Evolutionary conservation across 2,329 filamentous ascomycete species (phyloP), one percentile per base, ranked within the genome.

Genomic region (Arthrobotrys sinensis): DNA sequence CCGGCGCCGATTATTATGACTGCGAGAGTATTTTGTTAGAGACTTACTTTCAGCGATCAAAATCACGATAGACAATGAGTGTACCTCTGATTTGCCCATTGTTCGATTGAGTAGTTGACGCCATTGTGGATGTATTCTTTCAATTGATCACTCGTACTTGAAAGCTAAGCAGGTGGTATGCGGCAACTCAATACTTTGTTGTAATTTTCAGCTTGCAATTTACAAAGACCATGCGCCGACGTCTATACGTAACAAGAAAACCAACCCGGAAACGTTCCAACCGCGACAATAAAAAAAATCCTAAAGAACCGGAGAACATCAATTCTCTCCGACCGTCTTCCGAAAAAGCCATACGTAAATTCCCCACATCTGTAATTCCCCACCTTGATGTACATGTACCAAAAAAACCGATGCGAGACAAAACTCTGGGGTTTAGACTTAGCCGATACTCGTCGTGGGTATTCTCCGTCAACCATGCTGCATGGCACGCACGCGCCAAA

Each of bases 1-100:
- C 86, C 86, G 16, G 86, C 86, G 16, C 86, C 86, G n/a, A 88
- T 85, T 21, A 87, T 83, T 32, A 87, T 86, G 38, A 86, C 86
- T 86, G 80, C 4, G 3, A 7, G 14, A 50, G 40, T 21, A 14
- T 34, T 32, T n/a, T 38, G n/a, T 45, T 45, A 45, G 40, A 16
- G 14, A 5, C n/a, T 24, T 8, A 38, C 36, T 38, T 48, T 21
- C 16, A 28, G n/a, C 6, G 10, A 34, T 46, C 16, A 32, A 21
- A 4, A 28, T 28, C 24, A 28, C n/a, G 24, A 16, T 7, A 32
- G 38, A 16, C 14, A 32, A 1, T 34, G 40, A 3, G 16, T 2
- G 24, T 73, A 73, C 69, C 69, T 73, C 34, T 32, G 8, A 66
- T 65, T 21, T 73, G 69, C 0, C 14, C 69, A 66, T 73, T 36